phyloP scores from a whole-genome alignment of 2,329 filamentous ascomycete genomes.

The Aspergillus tamarii region DNA sequence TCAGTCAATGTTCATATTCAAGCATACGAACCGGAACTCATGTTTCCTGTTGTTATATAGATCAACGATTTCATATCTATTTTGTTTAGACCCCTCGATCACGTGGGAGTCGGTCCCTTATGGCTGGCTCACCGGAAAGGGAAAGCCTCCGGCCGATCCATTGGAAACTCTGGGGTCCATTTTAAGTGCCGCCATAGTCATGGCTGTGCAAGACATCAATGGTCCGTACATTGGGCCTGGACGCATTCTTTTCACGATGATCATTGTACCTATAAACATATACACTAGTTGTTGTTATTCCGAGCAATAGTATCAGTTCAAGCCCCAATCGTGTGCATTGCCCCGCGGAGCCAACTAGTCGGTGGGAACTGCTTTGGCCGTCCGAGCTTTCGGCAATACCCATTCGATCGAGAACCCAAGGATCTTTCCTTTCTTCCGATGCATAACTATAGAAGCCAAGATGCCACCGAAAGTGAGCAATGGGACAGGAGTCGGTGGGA shows the following conservation, averaged over 20 bases:
- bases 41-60: background rate
- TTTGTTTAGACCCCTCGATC: background rate
- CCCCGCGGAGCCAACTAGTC: conserved; percentile 16
- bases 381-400: conserved; percentile 12
- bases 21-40: background rate
- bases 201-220: background rate
- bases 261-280: background rate
- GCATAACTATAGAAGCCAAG: conserved; percentile 27
- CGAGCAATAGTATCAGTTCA: background rate
- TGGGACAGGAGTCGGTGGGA: conserved; percentile 36
- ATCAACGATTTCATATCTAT: background rate
- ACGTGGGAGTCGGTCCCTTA: background rate
- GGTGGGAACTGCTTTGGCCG: conserved; percentile 16
- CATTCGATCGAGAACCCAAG: background rate
- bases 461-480: conserved; percentile 57
- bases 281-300: background rate
- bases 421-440: conserved; percentile 26
- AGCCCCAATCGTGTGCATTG: conserved; percentile 7
- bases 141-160: conserved; percentile 19
- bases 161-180: conserved; percentile 13
- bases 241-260: background rate
- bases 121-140: conserved; percentile 11
- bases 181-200: background rate
- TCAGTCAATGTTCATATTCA: background rate
- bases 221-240: background rate